Evolutionary conservation across 352 stramenopile genomes (phyloP).

Genomic region (Phytophthora chlamydospora): DNA sequence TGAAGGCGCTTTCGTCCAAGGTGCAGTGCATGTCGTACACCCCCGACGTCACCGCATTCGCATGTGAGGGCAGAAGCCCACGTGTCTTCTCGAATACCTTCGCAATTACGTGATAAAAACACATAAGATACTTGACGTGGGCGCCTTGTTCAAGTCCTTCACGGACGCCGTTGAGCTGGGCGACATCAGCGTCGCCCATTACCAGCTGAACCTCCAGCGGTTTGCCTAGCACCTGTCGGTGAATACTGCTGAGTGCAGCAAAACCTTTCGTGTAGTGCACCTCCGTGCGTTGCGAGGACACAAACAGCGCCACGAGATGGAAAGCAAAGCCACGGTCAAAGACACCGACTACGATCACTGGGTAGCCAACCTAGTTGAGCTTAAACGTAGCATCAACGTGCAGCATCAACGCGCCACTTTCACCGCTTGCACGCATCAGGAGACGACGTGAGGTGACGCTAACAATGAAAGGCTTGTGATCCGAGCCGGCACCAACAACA

Average conservation of each 20-base stretch:
- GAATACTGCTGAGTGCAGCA: not conserved
- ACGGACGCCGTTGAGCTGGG: not conserved
- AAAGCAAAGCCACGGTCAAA: constrained; percentile 3
- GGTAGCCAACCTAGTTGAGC: constrained; percentile 5
- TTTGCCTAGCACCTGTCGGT: not conserved
- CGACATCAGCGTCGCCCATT: not conserved
- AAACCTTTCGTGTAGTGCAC: not conserved
- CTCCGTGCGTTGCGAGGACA: not conserved
- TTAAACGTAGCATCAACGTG: constrained; percentile 31
- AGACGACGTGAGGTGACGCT: not conserved
- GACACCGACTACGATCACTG: not conserved
- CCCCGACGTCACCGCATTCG: not conserved
- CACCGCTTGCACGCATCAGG: too few species aligned
- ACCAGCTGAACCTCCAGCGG: not conserved
- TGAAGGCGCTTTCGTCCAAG: not conserved
- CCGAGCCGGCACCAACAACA: constrained; percentile 4
- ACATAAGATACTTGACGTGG: constrained; percentile 1
- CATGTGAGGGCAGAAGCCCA: not conserved
- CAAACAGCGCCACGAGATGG: constrained; percentile 4
- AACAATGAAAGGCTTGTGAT: constrained; percentile 9
- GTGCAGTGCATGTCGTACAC: constrained; percentile 6
- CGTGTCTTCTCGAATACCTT: constrained; percentile 5
- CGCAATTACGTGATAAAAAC: constrained; percentile 6
- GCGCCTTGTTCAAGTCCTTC: not conserved
- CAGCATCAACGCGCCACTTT: not conserved